These are phyloP conservation scores for Vachellia pachyceras DNA, from an alignment of 306 rosid genomes.

Conservation along the genomic window DNA sequence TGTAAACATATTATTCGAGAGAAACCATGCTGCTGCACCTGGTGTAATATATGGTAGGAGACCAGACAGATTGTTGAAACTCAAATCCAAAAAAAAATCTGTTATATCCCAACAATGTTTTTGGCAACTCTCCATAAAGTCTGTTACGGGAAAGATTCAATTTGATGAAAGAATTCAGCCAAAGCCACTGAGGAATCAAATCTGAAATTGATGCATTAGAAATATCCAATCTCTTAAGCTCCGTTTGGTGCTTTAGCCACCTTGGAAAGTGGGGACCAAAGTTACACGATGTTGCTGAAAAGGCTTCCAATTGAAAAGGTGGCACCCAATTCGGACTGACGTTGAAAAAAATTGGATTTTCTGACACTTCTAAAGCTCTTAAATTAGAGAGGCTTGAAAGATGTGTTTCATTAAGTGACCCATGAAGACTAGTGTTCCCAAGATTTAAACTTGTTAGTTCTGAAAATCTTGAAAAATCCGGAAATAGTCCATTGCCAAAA, in stretches of 20 bases:
- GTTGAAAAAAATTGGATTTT: constrained; percentile 37
- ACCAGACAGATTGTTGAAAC: too few species aligned
- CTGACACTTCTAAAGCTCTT: rapidly evolving
- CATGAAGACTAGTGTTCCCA: not conserved
- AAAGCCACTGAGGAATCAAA: constrained; percentile 35
- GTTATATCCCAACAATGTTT: too few species aligned
- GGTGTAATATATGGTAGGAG: too few species aligned
- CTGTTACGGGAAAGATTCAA: constrained; percentile 38
- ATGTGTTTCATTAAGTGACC: constrained; percentile 34
- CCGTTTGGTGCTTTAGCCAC: constrained; percentile 42
- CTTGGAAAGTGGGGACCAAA: constrained; percentile 48
- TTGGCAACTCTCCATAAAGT: constrained; percentile 25
- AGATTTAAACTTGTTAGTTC: not conserved
- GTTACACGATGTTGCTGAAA: constrained; percentile 19
- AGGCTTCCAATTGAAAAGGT: not conserved
- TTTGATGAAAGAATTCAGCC: not conserved
- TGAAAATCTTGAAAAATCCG: constrained; percentile 1
- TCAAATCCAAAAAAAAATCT: too few species aligned
- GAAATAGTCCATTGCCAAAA: not conserved
- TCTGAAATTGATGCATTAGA: constrained; percentile 20
- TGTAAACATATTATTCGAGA: too few species aligned
- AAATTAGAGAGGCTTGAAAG: constrained; percentile 26
- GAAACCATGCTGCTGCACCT: too few species aligned
- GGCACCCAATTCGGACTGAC: constrained; percentile 41
- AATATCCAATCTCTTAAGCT: not conserved